Base-by-base conservation (phyloP, 352 stramenopile genomes). In the Chrysophaeum taylorii region DNA sequence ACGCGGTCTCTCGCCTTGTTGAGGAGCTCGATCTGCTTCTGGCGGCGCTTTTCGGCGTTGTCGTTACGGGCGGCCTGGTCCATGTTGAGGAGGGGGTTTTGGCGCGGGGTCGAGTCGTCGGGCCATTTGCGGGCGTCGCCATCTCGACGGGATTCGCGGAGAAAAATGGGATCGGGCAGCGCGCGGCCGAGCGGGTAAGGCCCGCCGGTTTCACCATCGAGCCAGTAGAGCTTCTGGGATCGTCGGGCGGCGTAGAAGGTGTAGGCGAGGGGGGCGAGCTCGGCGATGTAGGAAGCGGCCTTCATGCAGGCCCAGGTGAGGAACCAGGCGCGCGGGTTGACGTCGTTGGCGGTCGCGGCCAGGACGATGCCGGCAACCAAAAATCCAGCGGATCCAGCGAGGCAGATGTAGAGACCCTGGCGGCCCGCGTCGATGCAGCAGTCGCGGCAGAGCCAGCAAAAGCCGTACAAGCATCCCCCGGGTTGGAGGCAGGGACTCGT, bases 391-490 rank as follows among this genome's bases (percentile, higher is more conserved):
- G 45, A 57, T 12, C 45, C 45, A 5, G 41, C 41, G 14, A 48
- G 41, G 45, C 45, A 57, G 36, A 66, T 33, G 36, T 66, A 66
- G 31, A 66, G 36, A 7, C 57, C 31, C 57, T 66, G 57, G 33
- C 31, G 23, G 33, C 57, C 57, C 33, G 15, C 16, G 57, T 66
- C 57, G 31, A 7, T 16, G 57, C 2, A 66, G 36, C 57, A 66
- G 36, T 66, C 57, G 57, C 57, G 57, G 36, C 57, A 66, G 33
- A 66, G 36, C 57, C 57, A 66, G 57, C 57, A 66, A 36, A 45
- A 31, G 5, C 4, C 12, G 57, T 66, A 35, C 2, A 42, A n/a
- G 9, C 16, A 42, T 1, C 31, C 57, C 33, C 57, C 57, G 9
- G 31, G 57, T 36, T 66, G 57, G 57, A 66, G 2, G 57, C 57